Conservation (phyloP, 192 early-diverging fungal species). For the Backusella liffmaniae region DNA sequence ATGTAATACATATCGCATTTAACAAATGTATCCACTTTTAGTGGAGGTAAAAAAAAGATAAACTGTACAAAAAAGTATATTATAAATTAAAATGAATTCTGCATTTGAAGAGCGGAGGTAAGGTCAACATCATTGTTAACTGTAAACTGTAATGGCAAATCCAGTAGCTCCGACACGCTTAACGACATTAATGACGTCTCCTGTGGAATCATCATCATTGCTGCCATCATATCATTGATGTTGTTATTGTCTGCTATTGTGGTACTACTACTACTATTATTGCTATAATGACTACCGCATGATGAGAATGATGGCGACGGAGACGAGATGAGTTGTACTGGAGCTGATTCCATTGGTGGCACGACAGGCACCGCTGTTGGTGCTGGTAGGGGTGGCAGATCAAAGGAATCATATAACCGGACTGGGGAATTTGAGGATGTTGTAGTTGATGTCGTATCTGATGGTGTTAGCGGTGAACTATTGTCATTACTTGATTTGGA, state of each 20-base stretch:
- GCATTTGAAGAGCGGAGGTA: neutral
- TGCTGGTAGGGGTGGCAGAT: neutral
- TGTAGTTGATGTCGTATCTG: neutral
- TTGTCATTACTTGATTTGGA: neutral
- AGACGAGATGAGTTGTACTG: neutral
- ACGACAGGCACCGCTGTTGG: neutral
- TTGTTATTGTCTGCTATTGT: neutral
- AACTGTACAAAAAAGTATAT: neutral
- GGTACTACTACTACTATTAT: neutral
- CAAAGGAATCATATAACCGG: neutral
- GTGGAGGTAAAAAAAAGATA: neutral
- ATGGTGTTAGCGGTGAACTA: neutral
- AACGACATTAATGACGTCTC: neutral
- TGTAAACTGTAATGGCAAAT: neutral
- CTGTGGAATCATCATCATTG: neutral
- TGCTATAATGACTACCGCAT: neutral
- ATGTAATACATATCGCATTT: neutral
- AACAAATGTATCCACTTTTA: neutral
- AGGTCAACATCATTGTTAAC: neutral
- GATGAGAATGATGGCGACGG: neutral
- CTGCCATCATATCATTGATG: neutral
- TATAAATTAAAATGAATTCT: neutral
- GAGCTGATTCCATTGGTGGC: neutral
- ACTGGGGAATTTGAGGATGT: neutral
- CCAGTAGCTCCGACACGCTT: neutral